Conservation (phyloP, 306 rosid species). For the Prunus mume region DNA sequence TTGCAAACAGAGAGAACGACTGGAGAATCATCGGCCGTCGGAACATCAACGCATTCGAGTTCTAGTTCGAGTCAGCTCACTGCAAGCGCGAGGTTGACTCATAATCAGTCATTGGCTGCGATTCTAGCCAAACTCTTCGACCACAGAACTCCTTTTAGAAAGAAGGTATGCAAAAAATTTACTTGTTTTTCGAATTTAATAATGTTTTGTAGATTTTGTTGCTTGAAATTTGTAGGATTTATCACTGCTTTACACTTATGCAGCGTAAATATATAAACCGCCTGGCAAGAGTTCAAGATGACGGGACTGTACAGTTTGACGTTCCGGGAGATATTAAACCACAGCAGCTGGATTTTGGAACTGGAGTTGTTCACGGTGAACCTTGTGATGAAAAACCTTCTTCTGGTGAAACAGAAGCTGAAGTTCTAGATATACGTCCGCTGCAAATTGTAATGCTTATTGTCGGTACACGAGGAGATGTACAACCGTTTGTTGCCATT, state of each 20-base stretch:
- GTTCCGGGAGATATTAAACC: conserved; percentile 54
- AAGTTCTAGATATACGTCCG: conserved; percentile 42
- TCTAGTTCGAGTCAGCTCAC: conserved; percentile 17
- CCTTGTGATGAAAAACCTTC: conserved; percentile 23
- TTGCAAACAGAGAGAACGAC: conserved; percentile 17
- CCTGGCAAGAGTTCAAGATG: conserved; percentile 48
- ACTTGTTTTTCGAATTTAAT: background rate
- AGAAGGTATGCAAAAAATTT: conserved; percentile 47
- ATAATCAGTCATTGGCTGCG: conserved; percentile 21
- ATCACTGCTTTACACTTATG: conserved; percentile 6
- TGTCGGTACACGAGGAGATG: conserved; percentile 94
- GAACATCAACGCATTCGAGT: conserved; percentile 22
- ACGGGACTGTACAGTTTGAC: conserved; percentile 72
- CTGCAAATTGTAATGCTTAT: conserved; percentile 88
- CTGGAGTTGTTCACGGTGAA: conserved; percentile 20
- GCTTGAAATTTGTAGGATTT: background rate
- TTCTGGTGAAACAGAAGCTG: conserved; percentile 9
- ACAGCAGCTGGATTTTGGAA: conserved; percentile 34
- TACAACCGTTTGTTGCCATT: conserved; percentile 91
- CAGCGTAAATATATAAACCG: conserved; percentile 59
- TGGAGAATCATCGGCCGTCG: conserved; percentile 13
- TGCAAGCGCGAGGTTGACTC: conserved; percentile 21
- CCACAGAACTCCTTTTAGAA: conserved; percentile 59
- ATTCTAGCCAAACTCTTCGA: conserved; percentile 44
- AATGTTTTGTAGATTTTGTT: background rate